A percentile compares a stretch with the other conserved stretches of the same genome.
Evolutionary conservation across 1,284 basidiomycete genomes (phyloP).

Genomic region (Lignosus rhinocerotis): DNA sequence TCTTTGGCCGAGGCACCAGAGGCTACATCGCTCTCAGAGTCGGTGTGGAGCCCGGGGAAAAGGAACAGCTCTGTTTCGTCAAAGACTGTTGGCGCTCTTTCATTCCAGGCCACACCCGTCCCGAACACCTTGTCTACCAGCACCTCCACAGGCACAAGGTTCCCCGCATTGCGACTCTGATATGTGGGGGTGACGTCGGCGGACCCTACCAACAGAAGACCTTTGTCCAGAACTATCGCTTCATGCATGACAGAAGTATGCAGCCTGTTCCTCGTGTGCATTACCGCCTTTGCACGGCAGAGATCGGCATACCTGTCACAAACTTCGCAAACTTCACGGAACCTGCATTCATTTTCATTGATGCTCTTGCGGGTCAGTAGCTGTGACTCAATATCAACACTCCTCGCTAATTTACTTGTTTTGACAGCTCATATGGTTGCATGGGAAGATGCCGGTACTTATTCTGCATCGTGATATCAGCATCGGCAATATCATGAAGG

Average conservation of each 20-base stretch:
- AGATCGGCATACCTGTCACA: background rate
- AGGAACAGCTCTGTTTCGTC: background rate
- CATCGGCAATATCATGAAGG: conserved; percentile 10
- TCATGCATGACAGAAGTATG: background rate
- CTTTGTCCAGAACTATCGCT: background rate
- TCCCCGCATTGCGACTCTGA: background rate
- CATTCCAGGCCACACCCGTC: background rate
- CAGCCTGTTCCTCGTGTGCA: conserved; percentile 1
- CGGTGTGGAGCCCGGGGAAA: no score
- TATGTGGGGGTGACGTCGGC: conserved; percentile 14
- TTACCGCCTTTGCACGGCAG: background rate
- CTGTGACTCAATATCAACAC: no score
- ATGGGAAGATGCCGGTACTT: background rate
- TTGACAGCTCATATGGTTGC: background rate
- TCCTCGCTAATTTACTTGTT: background rate
- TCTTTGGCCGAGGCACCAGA: conserved; percentile 6
- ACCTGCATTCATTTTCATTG: background rate
- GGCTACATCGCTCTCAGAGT: conserved; percentile 5
- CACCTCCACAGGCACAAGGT: background rate
- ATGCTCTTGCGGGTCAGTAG: background rate
- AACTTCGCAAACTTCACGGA: background rate
- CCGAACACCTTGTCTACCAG: conserved; percentile 8
- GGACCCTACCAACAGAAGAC: background rate
- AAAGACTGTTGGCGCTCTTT: conserved; percentile 12
- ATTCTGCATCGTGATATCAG: conserved; percentile 13